A percentile compares a stretch with the other conserved stretches of the same genome.
phyloP scores from a whole-genome alignment of 2,329 filamentous ascomycete genomes.

The Cercospora sp. region DNA sequence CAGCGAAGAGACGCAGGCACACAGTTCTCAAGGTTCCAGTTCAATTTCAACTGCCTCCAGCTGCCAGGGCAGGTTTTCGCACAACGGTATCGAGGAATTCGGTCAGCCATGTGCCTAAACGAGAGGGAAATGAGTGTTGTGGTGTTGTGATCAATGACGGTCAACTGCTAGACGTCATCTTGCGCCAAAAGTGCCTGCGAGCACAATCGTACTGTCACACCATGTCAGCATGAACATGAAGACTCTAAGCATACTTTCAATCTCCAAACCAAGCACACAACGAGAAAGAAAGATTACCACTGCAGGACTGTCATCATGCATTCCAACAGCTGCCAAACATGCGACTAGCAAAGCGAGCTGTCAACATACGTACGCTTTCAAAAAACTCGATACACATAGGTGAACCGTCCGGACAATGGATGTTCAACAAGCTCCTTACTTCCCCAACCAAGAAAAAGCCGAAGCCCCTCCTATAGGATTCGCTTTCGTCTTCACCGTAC shows the following conservation, averaged over 20 bases:
- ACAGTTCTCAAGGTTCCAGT: not conserved
- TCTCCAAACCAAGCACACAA: not conserved
- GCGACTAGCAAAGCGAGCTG: not conserved
- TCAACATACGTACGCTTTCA: not conserved
- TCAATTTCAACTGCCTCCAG: not conserved
- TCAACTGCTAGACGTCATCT: no score
- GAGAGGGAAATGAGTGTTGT: no score
- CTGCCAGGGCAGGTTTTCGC: not conserved
- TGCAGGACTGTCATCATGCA: not conserved
- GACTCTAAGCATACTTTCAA: not conserved
- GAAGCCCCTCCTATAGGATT: conserved; percentile 92
- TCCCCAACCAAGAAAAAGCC: conserved; percentile 74
- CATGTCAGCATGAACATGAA: not conserved
- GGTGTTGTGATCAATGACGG: no score
- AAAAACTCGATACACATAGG: not conserved
- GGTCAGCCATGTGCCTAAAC: no score
- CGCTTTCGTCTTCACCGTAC: conserved; percentile 34
- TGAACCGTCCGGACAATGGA: no score
- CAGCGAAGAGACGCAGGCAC: not conserved
- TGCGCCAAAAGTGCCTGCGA: no score
- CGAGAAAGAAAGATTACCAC: not conserved
- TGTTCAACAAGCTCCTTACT: not conserved
- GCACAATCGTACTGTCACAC: no score
- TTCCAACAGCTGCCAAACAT: not conserved
- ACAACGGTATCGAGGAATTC: not conserved